Base-by-base conservation (phyloP, 148 eudicot species). In the Dianthus caryophyllus region DNA sequence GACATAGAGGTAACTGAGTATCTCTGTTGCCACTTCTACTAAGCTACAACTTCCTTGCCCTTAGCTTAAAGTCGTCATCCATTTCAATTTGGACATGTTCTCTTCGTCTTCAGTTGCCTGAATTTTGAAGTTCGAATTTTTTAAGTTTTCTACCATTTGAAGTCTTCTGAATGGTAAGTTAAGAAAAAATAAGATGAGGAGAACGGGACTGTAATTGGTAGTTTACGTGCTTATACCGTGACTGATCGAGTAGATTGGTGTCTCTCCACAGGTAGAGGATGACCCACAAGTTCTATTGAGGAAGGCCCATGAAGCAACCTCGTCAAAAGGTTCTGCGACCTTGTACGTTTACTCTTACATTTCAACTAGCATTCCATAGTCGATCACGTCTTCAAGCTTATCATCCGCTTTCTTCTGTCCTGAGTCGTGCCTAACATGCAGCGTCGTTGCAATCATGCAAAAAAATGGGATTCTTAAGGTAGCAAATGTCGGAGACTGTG, bases 401-500 rank as follows among this genome's bases (percentile, higher is more conserved):
- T 67, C 63, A 5, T 41, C 10, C 10, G 44, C 44, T 41, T 41
- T 41, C 44, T 33, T n/a, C 20, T 51, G 52, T 68, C 29, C 51
- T 61, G 50, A 43, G 33, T 44, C 48, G 21, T 29, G 21, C 7
- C n/a, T 38, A 31, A 10, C 31, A 20, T 52, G 44, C 55, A 94
- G 98, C 59, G 80, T 90, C 68, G 81, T 94, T 53, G 90, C 98
- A 41, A 86, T 88, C 88, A 81, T 94, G 77, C 90, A 89, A 68
- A 73, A 71, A 61, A 84, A 83, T 68, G 98, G 98, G 75, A 74
- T 76, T 75, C 77, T 94, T 2, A 90, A 90, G 77, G 78, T 94
- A 62, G 98, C 92, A 46, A 94, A 70, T 71, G 87, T 94, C 31
- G 98, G 98, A 75, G 98, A 94, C 68, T 94, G 98, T 78, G 98